Percentiles rank a stretch among this genome's conserved stretches.
Evolutionary conservation across 164 flowering plant species (phyloP).

Genomic region (Vitis rotundifolia): DNA sequence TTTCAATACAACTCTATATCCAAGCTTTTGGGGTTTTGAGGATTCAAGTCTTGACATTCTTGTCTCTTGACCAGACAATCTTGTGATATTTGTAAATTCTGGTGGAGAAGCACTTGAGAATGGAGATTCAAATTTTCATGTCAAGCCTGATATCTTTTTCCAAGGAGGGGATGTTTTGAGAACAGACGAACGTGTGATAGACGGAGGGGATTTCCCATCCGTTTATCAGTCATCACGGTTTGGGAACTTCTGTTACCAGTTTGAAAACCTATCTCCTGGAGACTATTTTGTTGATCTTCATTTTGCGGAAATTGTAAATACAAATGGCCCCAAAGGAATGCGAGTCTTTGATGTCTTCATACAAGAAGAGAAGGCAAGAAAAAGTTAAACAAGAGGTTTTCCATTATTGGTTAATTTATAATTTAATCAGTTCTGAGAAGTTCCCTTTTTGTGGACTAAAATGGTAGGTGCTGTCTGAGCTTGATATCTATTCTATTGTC

Average conservation of each 20-base stretch:
- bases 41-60: neutral
- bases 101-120: constrained; percentile 43
- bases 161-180: constrained; percentile 70
- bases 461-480: constrained; percentile 57
- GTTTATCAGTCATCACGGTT: constrained; percentile 70
- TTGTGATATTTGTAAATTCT: constrained; percentile 68
- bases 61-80: constrained; percentile 42
- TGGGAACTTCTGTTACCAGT: constrained; percentile 63
- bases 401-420: neutral
- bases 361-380: constrained; percentile 79
- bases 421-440: neutral
- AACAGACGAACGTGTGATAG: constrained; percentile 53
- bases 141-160: constrained; percentile 41
- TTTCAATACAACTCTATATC: neutral
- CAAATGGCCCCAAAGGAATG: constrained; percentile 83
- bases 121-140: constrained; percentile 19
- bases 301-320: constrained; percentile 73
- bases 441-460: constrained; percentile 7
- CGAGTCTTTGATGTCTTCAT: constrained; percentile 70
- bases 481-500: constrained; percentile 71
- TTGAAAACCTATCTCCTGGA: constrained; percentile 56
- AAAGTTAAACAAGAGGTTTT: neutral
- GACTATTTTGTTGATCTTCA: constrained; percentile 79
- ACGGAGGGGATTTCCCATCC: constrained; percentile 54
- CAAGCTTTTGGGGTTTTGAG: neutral